Conservation (phyloP, 805 yeast genomes). For the Candida silvatica region DNA sequence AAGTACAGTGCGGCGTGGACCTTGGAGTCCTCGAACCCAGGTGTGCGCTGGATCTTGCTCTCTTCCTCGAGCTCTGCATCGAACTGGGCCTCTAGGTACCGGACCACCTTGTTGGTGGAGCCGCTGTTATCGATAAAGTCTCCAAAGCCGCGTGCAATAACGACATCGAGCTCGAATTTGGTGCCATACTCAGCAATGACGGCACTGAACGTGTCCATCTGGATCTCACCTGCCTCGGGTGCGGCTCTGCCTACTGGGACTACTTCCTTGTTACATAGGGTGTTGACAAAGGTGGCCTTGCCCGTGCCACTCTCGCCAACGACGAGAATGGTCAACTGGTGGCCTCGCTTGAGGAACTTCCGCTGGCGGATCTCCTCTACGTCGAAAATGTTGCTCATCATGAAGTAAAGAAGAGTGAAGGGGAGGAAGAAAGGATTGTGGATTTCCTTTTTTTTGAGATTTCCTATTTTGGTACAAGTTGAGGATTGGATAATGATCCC, state of each 20-base stretch:
- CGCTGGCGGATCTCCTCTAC: slow-evolving; percentile 29
- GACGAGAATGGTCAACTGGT: slow-evolving; percentile 40
- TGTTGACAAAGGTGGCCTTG: slow-evolving; percentile 72
- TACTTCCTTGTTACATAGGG: slow-evolving; percentile 52
- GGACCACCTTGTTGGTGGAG: slow-evolving; percentile 50
- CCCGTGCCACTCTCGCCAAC: slow-evolving; percentile 60
- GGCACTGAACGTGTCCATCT: slow-evolving; percentile 24
- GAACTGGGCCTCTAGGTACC: slow-evolving; percentile 73
- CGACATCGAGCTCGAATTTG: slow-evolving; percentile 52
- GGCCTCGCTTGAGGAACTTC: slow-evolving; percentile 41
- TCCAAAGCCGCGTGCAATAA: slow-evolving; percentile 67
- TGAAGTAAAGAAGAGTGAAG: background rate
- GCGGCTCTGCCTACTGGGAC: slow-evolving; percentile 34
- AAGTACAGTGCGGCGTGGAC: slow-evolving; percentile 85
- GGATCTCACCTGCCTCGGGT: slow-evolving; percentile 13
- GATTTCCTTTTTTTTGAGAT: slow-evolving; percentile 4
- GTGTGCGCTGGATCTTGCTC: slow-evolving; percentile 46
- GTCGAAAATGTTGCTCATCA: slow-evolving; percentile 12
- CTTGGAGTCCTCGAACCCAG: slow-evolving; percentile 47
- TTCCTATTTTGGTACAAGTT: background rate
- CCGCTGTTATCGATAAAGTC: slow-evolving; percentile 54
- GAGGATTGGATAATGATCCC: slow-evolving; percentile 7
- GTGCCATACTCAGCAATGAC: slow-evolving; percentile 35
- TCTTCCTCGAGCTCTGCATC: slow-evolving; percentile 62
- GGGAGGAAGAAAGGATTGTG: background rate